Base-by-base conservation (phyloP, 139 green algal genomes). In the Coccomyxa sp. region DNA sequence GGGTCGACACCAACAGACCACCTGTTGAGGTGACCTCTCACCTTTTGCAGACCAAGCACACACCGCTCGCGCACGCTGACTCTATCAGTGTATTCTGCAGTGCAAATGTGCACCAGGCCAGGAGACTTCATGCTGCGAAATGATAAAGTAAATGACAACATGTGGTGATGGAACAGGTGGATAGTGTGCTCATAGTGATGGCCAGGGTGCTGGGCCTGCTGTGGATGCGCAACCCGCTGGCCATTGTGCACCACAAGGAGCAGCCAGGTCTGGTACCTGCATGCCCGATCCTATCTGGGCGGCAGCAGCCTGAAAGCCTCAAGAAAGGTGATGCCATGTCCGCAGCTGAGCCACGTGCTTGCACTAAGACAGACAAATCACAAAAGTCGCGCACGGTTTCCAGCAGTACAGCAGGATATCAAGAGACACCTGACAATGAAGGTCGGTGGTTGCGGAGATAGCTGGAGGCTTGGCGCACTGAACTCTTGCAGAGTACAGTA, bases 161-260 rank as follows among this genome's bases (percentile, higher is more conserved):
- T n/a, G n/a, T n/a, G n/a, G 64, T 72, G 64, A 36, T 2, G 1
- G 7, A 72, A 27, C 7, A 38, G 64, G 64, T 72, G 64, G 27
- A 27, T 5, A 27, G 18, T 36, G 24, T 22, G 31, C 24, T 38
- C 64, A 72, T 34, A 36, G 64, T 36, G 24, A 72, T 72, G 50
- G 50, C 50, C 18, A 4, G 27, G 27, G 50, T 64, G 50, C 50
- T 64, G 50, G 50, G 50, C 64, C n/a, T 72, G 27, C 29, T 36
- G n/a, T 72, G 64, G 64, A 34, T 72, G 64, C 29, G 64, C 29
- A 72, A 72, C 64, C 64, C 64, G 14, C n/a, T 72, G 29, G 10
- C 10, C 29, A 36, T 72, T 22, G 64, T 72, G 2, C 34, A 72
- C 34, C 24, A 22, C 64, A 72, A 10, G 34, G 64, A 72, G 29